Conservation (phyloP, 2,329 filamentous ascomycete species). For the Ramularia endophylla region DNA sequence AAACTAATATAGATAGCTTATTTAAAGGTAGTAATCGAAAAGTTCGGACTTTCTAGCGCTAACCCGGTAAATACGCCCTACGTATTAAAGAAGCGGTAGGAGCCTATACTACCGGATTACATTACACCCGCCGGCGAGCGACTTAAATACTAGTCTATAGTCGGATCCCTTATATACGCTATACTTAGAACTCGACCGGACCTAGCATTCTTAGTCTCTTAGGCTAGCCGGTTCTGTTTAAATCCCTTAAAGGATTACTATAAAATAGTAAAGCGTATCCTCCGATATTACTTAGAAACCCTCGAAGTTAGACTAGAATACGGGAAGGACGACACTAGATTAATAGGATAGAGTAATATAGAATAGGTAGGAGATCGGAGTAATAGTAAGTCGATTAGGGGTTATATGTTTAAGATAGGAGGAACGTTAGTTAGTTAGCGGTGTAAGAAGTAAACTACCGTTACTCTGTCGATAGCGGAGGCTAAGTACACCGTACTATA, state of each 20-base stretch:
- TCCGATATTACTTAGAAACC: not conserved
- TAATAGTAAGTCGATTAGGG: not conserved
- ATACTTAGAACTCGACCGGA: constrained; percentile 5
- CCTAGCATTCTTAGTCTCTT: constrained; percentile 2
- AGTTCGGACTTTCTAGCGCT: not conserved
- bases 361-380: too few species aligned
- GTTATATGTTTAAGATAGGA: not conserved
- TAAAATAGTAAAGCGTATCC: not conserved
- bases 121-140: not conserved
- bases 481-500: not conserved
- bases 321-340: not conserved
- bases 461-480: not conserved
- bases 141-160: constrained; percentile 7
- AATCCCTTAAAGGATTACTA: too few species aligned
- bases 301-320: not conserved
- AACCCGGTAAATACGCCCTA: not conserved
- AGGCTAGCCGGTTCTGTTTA: constrained; percentile 3
- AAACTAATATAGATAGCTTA: not conserved
- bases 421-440: not conserved
- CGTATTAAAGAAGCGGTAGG: not conserved
- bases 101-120: not conserved
- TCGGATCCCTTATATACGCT: constrained; percentile 1
- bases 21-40: not conserved
- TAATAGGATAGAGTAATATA: constrained; percentile 1
- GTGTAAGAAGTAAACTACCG: constrained; percentile 2